Conservation (phyloP, 2,329 filamentous ascomycete genomes). For the Colletotrichum camelliae region DNA sequence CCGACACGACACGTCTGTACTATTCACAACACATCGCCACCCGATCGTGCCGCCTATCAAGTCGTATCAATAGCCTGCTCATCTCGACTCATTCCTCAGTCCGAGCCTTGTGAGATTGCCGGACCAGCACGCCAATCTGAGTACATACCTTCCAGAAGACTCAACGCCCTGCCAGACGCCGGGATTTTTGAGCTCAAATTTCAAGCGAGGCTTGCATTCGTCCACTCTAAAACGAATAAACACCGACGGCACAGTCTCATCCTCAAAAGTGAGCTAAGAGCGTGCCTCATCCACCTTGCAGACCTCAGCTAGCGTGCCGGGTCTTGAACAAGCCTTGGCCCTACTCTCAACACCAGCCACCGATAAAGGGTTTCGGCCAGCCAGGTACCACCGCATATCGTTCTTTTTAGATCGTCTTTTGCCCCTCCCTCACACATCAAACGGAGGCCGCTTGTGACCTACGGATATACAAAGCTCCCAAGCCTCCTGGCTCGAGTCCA, state of each 20-base stretch:
- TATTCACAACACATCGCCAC: background rate
- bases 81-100: conserved; percentile 15
- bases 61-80: background rate
- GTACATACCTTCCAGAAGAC: conserved; percentile 5
- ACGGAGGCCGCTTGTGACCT: conserved; percentile 4
- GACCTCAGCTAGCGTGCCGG: background rate
- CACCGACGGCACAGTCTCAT: background rate
- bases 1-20: background rate
- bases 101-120: conserved; percentile 6
- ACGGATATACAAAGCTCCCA: conserved; percentile 5
- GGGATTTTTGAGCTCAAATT: background rate
- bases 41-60: background rate
- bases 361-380: conserved; percentile 11
- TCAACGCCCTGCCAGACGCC: background rate
- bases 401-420: conserved; percentile 9
- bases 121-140: background rate
- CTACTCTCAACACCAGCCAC: conserved; percentile 12
- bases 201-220: background rate
- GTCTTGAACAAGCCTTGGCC: conserved; percentile 13
- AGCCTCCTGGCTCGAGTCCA: background rate
- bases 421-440: conserved; percentile 7
- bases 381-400: conserved; percentile 10
- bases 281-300: background rate
- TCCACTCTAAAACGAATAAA: background rate
- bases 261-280: background rate